A percentile compares a stretch with the other conserved stretches of the same genome.
Conservation (phyloP, 257 asterid genomes). For the Hygrophila difformis region DNA sequence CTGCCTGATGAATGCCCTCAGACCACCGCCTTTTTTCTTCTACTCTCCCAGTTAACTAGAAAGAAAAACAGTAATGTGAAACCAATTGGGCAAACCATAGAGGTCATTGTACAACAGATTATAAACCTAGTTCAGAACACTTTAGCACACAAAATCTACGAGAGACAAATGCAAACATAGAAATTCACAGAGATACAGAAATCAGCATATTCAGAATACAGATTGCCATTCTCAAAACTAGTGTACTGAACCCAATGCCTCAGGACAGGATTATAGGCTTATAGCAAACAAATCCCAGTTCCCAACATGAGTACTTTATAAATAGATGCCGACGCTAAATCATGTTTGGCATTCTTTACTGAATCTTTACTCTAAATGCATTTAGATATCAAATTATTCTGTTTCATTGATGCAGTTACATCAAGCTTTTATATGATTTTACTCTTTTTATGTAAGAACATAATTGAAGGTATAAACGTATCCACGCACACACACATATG, state of each 20-base stretch:
- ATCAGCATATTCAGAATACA: neutral
- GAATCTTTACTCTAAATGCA: neutral
- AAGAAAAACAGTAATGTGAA: conserved; percentile 7
- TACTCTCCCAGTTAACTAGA: conserved; percentile 94
- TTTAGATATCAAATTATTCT: no score
- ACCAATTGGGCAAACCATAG: conserved; percentile 12
- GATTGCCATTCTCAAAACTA: no score
- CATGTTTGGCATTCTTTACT: no score
- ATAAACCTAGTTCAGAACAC: conserved; percentile 7
- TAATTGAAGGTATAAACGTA: neutral
- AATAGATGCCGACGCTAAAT: no score
- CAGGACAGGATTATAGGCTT: no score
- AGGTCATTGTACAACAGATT: neutral
- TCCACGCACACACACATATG: no score
- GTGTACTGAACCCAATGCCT: no score
- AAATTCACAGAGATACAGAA: conserved; percentile 1
- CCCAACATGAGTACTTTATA: no score
- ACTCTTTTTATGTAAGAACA: no score
- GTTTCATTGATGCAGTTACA: neutral
- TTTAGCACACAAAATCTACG: neutral
- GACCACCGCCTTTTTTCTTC: conserved; percentile 98
- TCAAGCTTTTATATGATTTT: no score
- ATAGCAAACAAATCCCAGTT: no score
- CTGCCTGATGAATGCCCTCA: conserved; percentile 98
- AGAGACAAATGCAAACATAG: conserved; percentile 2